These are phyloP conservation scores for Pythium guiyangense DNA, from an alignment of 352 stramenopile genomes.

Conservation along the genomic window DNA sequence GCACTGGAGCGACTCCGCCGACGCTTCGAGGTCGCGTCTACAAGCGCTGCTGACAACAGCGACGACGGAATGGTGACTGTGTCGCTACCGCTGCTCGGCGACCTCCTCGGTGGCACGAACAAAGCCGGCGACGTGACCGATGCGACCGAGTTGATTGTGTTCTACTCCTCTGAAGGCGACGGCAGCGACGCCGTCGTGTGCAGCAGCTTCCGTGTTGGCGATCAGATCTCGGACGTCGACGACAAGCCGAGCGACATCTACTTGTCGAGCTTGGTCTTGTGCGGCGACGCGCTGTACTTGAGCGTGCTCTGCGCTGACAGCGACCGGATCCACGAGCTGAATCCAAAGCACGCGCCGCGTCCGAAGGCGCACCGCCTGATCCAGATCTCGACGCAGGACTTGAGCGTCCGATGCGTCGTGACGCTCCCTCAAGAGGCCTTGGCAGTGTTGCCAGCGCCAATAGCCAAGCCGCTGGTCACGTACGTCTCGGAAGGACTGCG, in stretches of 20 bases:
- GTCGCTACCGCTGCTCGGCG: conserved; percentile 19
- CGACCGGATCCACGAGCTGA: conserved; percentile 12
- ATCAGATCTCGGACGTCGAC: conserved; percentile 31
- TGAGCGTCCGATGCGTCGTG: conserved; percentile 13
- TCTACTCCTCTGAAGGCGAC: conserved; percentile 16
- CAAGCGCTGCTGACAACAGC: conserved; percentile 7
- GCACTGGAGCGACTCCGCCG: conserved; percentile 23
- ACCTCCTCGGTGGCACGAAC: conserved; percentile 18
- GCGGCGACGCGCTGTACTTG: conserved; percentile 37
- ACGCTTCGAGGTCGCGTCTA: conserved; percentile 7
- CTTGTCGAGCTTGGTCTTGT: conserved; percentile 45
- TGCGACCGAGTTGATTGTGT: conserved; percentile 25
- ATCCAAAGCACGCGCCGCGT: conserved; percentile 2
- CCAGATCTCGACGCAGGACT: conserved; percentile 16
- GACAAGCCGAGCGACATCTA: conserved; percentile 22
- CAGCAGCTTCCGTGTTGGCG: conserved; percentile 21
- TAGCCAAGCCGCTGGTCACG: conserved; percentile 22
- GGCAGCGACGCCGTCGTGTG: conserved; percentile 14
- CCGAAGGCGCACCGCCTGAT: conserved; percentile 20
- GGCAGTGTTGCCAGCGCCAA: conserved; percentile 1
- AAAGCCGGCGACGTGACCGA: conserved; percentile 16
- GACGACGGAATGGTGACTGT: conserved; percentile 13
- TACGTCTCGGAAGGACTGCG: conserved; percentile 49
- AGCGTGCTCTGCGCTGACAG: conserved; percentile 30
- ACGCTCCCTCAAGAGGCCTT: conserved; percentile 1